Evolutionary conservation across 768 basidiomycete genomes (phyloP), one percentile per base, ranked within the genome.

Genomic region (Boletus sp.): DNA sequence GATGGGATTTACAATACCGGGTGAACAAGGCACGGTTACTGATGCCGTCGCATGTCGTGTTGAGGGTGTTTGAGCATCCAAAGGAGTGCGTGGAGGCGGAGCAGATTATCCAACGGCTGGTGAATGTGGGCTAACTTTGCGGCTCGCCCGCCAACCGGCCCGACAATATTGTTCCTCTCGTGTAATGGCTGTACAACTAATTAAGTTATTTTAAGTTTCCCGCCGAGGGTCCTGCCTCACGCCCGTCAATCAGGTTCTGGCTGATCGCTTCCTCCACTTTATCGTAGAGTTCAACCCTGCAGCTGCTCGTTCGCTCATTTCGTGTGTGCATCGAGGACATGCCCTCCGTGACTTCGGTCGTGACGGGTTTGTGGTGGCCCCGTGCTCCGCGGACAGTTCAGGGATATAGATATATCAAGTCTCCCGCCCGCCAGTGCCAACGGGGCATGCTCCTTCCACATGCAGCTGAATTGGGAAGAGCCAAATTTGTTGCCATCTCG

Each of bases 21-120:
- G 78, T 92, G 50, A 82, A 82, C 71, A 74, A 71, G 54, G 88
- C 87, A 27, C 72, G 87, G 51, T 75, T 73, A 57, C 70, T 77
- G 64, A 80, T 89, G 63, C 85, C 87, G 5, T 60, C 68, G 30
- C 73, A 81, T 58, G 75, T 90, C 10, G 69, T 73, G 19, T 68
- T 92, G 63, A 77, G 88, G 49, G 67, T 91, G 27, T 93, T 93
- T 66, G 78, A 82, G 60, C 69, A 81, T 39, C 85, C 90, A 10
- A 71, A 62, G 57, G 88, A 93, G 61, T 91, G 89, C 64, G 74
- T 79, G 15, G 90, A 92, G 69, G 79, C 77, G 23, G 71, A 70
- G 35, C 70, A 75, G 44, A 73, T 82, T 53, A 62, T 83, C 47
- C 63, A 44, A 17, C 55, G 34, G 35, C 32, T 65, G 25, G 32